Evolutionary conservation across 805 yeast genomes (phyloP), one percentile per base, ranked within the genome.

Genomic region (Starmerella khaoyaiensis): DNA sequence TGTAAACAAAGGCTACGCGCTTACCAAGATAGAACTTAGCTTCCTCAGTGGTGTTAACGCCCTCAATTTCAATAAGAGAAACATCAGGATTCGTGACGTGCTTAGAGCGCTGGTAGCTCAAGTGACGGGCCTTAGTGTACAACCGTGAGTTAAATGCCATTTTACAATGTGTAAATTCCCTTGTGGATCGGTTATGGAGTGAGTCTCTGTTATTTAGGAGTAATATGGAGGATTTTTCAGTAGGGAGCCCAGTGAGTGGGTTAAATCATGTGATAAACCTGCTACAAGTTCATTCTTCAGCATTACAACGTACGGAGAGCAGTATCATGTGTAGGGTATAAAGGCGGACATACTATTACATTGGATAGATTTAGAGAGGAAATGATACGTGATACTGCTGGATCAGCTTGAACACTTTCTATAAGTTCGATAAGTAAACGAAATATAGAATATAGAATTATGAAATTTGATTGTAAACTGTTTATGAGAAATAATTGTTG

Each of bases 81-180:
- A 81, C 81, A 74, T 82, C 79, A 68, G 98, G 96, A 93, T 90
- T 82, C 79, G 78, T 84, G 65, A 79, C 82, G 69, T 76, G 76
- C 84, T 90, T 90, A 60, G 96, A 84, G 75, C 98, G 93, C 77
- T 90, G 97, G 93, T 87, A 90, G 61, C 96, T 86, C 65, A 90
- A 67, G 80, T 90, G 98, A 79, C 87, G 90, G 73, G 97, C 98
- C 79, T 87, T 90, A 72, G 90, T 97, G 95, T 90, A 90, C 74
- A 90, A 45, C 52, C 53, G 50, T 37, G 49, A 49, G 46, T 50
- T 49, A 42, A 46, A 42, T 42, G 55, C 52, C 54, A 50, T 49
- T 46, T 41, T 36, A 31, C 31, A 36, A 27, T 44, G 15, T 24
- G n/a, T n/a, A 34, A 28, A 22, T 26, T 40, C 37, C 41, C 41